Evolutionary conservation across 2,329 filamentous ascomycete species (phyloP), one percentile per base, ranked within the genome.

Genomic region (Sclerotinia subarctica): DNA sequence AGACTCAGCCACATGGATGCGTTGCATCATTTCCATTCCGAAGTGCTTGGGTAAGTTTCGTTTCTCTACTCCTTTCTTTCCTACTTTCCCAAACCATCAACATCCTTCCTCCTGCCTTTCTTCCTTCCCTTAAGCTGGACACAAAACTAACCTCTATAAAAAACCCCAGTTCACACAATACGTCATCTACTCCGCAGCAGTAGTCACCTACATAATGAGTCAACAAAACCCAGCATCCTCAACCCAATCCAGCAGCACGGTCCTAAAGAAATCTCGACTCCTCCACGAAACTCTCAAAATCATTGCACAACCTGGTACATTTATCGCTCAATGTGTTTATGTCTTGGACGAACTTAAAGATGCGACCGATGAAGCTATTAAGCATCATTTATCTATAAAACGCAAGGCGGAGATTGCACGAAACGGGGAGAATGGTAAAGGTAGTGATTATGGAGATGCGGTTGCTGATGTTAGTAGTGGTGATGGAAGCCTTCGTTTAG

Each of bases 11-110:
- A 11, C 1, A 15, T 24, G 53, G 38, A 11, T 51, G 26, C 1
- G 32, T 24, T 11, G 5, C 21, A 38, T 51, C 59, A 13, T 2
- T 38, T 4, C 3, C 29, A 19, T 51, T 51, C 35, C 47, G 59
- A 51, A 51, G 47, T 21, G 59, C 29, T 42, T 63, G 59, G 59
- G 59, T 51, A 51, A 38, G 46, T 42, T 35, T 38, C 7, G 11
- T 38, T 24, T 38, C 17, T 38, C 15, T 10, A 11, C 2, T 38
- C 4, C 5, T 7, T 29, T 3, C 26, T 47, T 32, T 13, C 5
- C 10, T 13, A n/a, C 52, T 35, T 6, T 3, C 10, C 47, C 21
- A n/a, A 49, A 49, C 21, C 5, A n/a, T 7, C 19, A 38, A 56
- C 2, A 4, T n/a, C 35, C 13, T 24, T 24, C 21, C 19, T 13